These are phyloP conservation scores for Erysimum cheiranthoides DNA, from an alignment of 345 rosid species.

Conservation along the genomic window DNA sequence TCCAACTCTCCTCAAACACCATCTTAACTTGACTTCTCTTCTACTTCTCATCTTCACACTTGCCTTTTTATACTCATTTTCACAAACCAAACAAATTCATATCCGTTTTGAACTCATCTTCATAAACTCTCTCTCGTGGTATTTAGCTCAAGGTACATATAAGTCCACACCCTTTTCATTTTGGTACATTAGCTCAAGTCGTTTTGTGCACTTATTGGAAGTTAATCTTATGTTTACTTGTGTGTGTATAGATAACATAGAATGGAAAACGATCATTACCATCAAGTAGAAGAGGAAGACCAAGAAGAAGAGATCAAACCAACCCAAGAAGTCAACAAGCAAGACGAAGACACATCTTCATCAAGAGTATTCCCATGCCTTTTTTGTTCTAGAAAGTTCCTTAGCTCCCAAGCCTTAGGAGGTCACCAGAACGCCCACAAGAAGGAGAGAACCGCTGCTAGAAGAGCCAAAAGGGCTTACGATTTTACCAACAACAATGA, in stretches of 20 bases:
- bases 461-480: constrained; percentile 68
- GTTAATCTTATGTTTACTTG: neutral
- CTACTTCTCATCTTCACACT: constrained; percentile 28
- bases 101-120: constrained; percentile 10
- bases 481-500: constrained; percentile 50
- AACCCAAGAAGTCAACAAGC: constrained; percentile 37
- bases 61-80: constrained; percentile 33
- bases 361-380: constrained; percentile 71
- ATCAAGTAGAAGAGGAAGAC: constrained; percentile 43
- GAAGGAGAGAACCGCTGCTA: constrained; percentile 79
- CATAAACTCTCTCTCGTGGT: neutral
- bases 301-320: constrained; percentile 43
- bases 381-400: constrained; percentile 83
- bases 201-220: constrained; percentile 2
- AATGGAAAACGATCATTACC: constrained; percentile 37
- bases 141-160: constrained; percentile 37
- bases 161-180: constrained; percentile 1
- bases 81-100: neutral
- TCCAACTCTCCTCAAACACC: constrained; percentile 50
- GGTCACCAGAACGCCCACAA: constrained; percentile 98
- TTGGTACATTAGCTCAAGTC: too few species aligned
- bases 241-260: neutral
- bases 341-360: constrained; percentile 40
- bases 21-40: constrained; percentile 45
- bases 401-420: constrained; percentile 92